Evolutionary conservation across 1,139 yeast genomes (phyloP).

Genomic region (Kluyveromyces sp.): DNA sequence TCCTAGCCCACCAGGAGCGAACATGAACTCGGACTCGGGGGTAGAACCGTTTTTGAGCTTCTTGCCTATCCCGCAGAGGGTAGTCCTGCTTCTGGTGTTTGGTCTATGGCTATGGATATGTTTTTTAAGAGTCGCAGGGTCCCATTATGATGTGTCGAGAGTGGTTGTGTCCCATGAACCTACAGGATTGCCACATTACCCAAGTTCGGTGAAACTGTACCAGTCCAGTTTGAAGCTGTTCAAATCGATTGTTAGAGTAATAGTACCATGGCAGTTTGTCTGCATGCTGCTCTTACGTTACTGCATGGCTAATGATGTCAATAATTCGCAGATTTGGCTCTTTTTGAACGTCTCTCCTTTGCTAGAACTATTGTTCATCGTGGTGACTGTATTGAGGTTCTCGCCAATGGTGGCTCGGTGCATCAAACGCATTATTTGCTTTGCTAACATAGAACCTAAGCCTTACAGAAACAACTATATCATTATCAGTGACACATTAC

Average conservation of each 20-base stretch:
- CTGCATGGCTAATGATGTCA: conserved; percentile 14
- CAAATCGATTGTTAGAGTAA: conserved; percentile 24
- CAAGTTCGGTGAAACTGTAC: conserved; percentile 22
- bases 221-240: conserved; percentile 22
- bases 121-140: conserved; percentile 35
- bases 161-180: conserved; percentile 34
- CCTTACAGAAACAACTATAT: conserved; percentile 77
- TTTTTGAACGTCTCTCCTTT: conserved; percentile 11
- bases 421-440: conserved; percentile 36
- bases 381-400: conserved; percentile 16
- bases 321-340: conserved; percentile 10
- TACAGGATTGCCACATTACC: conserved; percentile 22
- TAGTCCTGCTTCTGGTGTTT: conserved; percentile 37
- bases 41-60: conserved; percentile 25
- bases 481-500: conserved; percentile 69
- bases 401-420: conserved; percentile 36
- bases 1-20: not conserved
- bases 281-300: conserved; percentile 14
- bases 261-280: conserved; percentile 19
- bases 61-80: conserved; percentile 45
- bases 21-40: not conserved
- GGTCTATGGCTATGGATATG: conserved; percentile 49
- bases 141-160: conserved; percentile 37
- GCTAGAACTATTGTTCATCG: conserved; percentile 13
- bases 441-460: conserved; percentile 43